Base-by-base conservation (phyloP, 2,329 filamentous ascomycete genomes). In the Colletotrichum cuscutae region DNA sequence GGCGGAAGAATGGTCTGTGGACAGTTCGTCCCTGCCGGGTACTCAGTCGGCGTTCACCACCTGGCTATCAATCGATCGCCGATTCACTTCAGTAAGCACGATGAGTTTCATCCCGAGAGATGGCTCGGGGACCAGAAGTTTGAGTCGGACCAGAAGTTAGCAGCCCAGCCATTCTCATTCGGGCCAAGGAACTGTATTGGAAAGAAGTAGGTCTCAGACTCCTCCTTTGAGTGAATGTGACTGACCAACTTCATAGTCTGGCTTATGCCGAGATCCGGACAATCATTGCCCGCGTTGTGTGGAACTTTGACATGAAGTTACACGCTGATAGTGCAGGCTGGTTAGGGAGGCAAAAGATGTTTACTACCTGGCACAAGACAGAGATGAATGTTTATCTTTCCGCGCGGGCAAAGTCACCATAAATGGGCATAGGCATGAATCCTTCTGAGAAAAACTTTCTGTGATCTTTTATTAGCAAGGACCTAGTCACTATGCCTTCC, bases 181-280 rank as follows among this genome's bases (percentile, higher is more conserved):
- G 86, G 87, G 0, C 84, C 87, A 6, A 79, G 87, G 2, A 86
- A 87, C 58, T 89, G 87, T 71, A 81, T 89, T 28, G 87, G 87
- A 2, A 81, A 81, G 72, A 87, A 88, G 85, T 86, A 78, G 78
- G 85, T 80, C 5, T 5, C 19, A 12, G 6, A 26, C 49, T 1
- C 9, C n/a, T 6, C 13, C 5, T 35, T 35, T 35, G 32, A 2
- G 26, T 7, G 30, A 5, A 22, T 9, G 5, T 22, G 78, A 5
- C 28, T 71, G 12, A 54, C 7, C 1, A 8, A 1, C 2, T 6
- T 5, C 19, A 19, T 11, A 64, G 57, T 22, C 28, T 73, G 54
- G 69, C 71, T 1, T 71, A 70, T 19, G 71, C 71, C 24, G 71
- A 73, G 56, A 71, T 73, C 13, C 71, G 71, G 1, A 52, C 49